Conservation (phyloP, 495 filamentous ascomycete species). For the Penicillium egyptiacum region DNA sequence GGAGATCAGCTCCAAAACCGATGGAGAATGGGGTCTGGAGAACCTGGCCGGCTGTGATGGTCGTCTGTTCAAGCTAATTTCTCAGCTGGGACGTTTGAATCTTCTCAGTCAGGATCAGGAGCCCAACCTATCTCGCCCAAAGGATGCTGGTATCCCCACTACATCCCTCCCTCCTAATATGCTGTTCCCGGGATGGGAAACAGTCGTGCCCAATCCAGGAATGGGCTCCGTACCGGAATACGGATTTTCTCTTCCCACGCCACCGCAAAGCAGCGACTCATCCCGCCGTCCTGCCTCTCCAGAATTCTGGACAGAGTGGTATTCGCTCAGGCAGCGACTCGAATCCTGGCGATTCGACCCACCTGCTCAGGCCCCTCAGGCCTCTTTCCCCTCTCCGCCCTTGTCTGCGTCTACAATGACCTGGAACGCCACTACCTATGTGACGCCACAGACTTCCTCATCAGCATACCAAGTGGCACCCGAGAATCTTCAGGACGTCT, state of each 20-base stretch:
- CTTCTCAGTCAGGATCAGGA: slow-evolving; percentile 77
- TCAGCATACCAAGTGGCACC: slow-evolving; percentile 33
- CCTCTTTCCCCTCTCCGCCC: slow-evolving; percentile 27
- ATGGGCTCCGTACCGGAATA: slow-evolving; percentile 18
- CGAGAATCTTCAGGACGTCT: slow-evolving; percentile 53
- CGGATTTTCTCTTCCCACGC: slow-evolving; percentile 31
- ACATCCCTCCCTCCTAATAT: slow-evolving; percentile 43
- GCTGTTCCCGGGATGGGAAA: slow-evolving; percentile 31
- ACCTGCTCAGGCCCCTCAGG: slow-evolving; percentile 20
- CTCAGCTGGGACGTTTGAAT: slow-evolving; percentile 79
- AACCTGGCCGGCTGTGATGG: slow-evolving; percentile 87
- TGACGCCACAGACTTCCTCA: slow-evolving; percentile 34
- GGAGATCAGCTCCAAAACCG: slow-evolving; percentile 63
- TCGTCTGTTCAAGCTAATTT: slow-evolving; percentile 73
- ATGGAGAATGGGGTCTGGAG: slow-evolving; percentile 77
- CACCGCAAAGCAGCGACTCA: slow-evolving; percentile 30
- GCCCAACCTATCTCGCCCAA: slow-evolving; percentile 34
- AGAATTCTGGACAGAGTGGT: slow-evolving; percentile 85
- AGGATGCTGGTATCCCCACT: slow-evolving; percentile 33
- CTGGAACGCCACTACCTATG: slow-evolving; percentile 42
- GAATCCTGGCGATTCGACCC: slow-evolving; percentile 77
- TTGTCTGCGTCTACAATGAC: slow-evolving; percentile 22
- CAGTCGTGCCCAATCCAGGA: slow-evolving; percentile 10
- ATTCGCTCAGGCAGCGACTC: slow-evolving; percentile 70
- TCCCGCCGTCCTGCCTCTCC: slow-evolving; percentile 34